These are phyloP conservation scores for Dendrobium chrysotoxum DNA, from an alignment of 106 monocot genomes.

Conservation along the genomic window DNA sequence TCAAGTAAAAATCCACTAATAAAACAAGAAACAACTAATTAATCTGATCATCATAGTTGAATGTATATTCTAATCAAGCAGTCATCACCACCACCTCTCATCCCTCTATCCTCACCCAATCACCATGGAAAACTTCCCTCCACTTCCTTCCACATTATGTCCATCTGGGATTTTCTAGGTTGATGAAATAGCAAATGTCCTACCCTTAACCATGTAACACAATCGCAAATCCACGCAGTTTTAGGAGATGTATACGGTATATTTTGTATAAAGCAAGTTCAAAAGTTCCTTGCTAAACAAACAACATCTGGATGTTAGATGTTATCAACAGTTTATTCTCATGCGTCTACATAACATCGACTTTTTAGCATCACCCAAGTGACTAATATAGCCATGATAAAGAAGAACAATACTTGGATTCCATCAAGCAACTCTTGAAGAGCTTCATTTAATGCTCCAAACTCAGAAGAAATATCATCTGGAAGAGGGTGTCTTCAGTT, in stretches of 20 bases:
- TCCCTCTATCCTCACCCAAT: background rate
- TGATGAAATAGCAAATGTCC: background rate
- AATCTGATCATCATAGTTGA: background rate
- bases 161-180: background rate
- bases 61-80: background rate
- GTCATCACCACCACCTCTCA: background rate
- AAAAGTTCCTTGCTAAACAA: background rate
- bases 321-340: background rate
- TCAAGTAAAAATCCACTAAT: background rate
- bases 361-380: background rate
- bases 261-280: background rate
- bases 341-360: background rate
- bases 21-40: background rate
- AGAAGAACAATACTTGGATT: conserved; percentile 65
- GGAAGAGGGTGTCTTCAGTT: background rate
- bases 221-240: background rate
- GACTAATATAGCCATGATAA: background rate
- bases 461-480: conserved; percentile 63
- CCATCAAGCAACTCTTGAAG: conserved; percentile 98
- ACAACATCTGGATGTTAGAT: background rate
- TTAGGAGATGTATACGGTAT: background rate
- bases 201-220: background rate
- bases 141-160: background rate
- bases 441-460: conserved; percentile 86
- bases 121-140: background rate